These are phyloP conservation scores for Blastobotrys persicus DNA, from an alignment of 1,139 yeast species.

Conservation along the genomic window DNA sequence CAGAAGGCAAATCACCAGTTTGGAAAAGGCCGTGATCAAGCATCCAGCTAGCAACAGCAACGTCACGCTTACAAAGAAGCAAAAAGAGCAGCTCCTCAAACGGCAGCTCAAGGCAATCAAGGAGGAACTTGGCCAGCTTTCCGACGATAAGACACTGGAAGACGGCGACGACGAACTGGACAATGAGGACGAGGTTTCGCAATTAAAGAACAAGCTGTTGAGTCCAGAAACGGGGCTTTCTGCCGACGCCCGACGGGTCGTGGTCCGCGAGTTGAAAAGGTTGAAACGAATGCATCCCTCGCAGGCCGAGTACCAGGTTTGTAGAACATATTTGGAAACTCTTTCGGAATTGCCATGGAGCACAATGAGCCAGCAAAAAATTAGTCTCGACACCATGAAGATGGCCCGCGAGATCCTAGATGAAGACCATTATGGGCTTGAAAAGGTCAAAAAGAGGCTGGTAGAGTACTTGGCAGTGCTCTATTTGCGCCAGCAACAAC, in stretches of 20 bases:
- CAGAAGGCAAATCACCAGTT: slow-evolving; percentile 18
- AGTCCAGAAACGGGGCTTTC: slow-evolving; percentile 30
- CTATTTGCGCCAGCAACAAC: slow-evolving; percentile 48
- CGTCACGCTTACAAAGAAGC: slow-evolving; percentile 23
- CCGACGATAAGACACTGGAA: not conserved
- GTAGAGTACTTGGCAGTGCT: slow-evolving; percentile 79
- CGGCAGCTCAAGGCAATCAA: slow-evolving; percentile 29
- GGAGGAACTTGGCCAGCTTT: slow-evolving; percentile 29
- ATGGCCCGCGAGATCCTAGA: slow-evolving; percentile 63
- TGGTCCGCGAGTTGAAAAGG: slow-evolving; percentile 62
- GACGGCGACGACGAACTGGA: slow-evolving; percentile 15
- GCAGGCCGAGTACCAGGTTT: slow-evolving; percentile 72
- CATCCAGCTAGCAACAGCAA: slow-evolving; percentile 3
- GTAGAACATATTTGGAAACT: slow-evolving; percentile 67
- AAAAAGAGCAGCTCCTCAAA: slow-evolving; percentile 32
- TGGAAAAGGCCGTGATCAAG: slow-evolving; percentile 17
- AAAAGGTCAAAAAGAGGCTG: slow-evolving; percentile 75
- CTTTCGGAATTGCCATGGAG: slow-evolving; percentile 59
- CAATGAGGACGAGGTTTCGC: slow-evolving; percentile 35
- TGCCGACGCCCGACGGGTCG: slow-evolving; percentile 45
- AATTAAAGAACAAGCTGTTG: slow-evolving; percentile 31
- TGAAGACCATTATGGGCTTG: slow-evolving; percentile 80
- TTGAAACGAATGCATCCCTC: slow-evolving; percentile 62
- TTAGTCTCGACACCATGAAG: slow-evolving; percentile 46
- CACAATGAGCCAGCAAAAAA: slow-evolving; percentile 29